A percentile compares a stretch with the other conserved stretches of the same genome.
These are phyloP conservation scores for Fraxinus nigra DNA, from an alignment of 305 asterid species.

Conservation along the genomic window DNA sequence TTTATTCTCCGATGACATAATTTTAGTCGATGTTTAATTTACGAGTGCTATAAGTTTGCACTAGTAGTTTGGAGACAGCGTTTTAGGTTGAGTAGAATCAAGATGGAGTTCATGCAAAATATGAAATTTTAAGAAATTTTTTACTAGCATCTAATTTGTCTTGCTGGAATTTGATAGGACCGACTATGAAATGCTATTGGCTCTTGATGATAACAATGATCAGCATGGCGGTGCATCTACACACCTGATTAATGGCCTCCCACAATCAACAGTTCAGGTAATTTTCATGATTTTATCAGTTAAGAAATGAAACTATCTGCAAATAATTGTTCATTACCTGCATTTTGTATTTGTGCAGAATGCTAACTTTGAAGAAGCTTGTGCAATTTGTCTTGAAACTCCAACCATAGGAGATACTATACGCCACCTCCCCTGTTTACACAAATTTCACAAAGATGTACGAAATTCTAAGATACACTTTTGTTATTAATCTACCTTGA, in stretches of 20 bases:
- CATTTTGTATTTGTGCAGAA: conserved; percentile 39
- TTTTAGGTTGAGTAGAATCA: neutral
- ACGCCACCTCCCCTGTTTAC: conserved; percentile 93
- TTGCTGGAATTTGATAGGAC: conserved; percentile 38
- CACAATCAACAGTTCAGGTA: conserved; percentile 84
- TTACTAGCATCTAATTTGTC: neutral
- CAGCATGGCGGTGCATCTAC: conserved; percentile 64
- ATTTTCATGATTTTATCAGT: conserved; percentile 2
- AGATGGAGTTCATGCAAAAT: neutral
- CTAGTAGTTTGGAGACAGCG: neutral
- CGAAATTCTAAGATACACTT: conserved; percentile 20
- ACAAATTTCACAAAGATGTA: conserved; percentile 97
- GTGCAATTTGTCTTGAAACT: conserved; percentile 85
- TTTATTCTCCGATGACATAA: neutral
- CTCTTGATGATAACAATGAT: conserved; percentile 84
- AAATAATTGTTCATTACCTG: neutral
- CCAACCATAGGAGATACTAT: conserved; percentile 73
- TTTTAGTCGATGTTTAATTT: neutral
- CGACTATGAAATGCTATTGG: conserved; percentile 86
- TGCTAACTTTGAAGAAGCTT: conserved; percentile 64
- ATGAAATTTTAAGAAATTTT: neutral
- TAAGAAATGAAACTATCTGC: neutral
- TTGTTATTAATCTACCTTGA: neutral
- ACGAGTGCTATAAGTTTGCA: neutral
- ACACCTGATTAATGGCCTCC: conserved; percentile 68